Base-by-base conservation (phyloP, 306 rosid genomes). In the Astragalus glycyphyllos region DNA sequence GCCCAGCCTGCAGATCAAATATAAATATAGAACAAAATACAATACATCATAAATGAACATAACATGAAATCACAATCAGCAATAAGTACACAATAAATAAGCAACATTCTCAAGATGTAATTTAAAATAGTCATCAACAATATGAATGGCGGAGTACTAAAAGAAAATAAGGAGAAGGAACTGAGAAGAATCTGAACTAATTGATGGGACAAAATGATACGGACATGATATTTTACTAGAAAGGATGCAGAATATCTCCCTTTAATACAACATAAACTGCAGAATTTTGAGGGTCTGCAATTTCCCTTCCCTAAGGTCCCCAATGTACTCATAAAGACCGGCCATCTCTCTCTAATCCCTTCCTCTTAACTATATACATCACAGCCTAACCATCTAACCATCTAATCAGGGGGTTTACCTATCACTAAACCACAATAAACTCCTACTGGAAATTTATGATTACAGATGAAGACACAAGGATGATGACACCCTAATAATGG, bases 1-100 rank as follows among this genome's bases (percentile, higher is more conserved):
- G 90, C 34, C 83, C 86, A 20, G 89, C 90, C 94, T 88, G 79
- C 62, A 80, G 34, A 73, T 56, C 14, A 47, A 58, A 38, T n/a
- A n/a, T n/a, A n/a, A n/a, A n/a, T n/a, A n/a, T n/a, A n/a, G n/a
- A n/a, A n/a, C n/a, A n/a, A n/a, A n/a, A n/a, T n/a, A n/a, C n/a
- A n/a, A n/a, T n/a, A n/a, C n/a, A n/a, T n/a, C n/a, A n/a, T n/a
- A n/a, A n/a, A n/a, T n/a, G n/a, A n/a, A n/a, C 50, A 58, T 11
- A 69, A 14, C 26, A 32, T 7, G 73, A 69, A 49, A 38, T 35
- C 64, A 66, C 37, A 57, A 75, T 49, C 32, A 59, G 34, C 64
- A 48, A 50, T 38, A 75, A 63, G 13, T 66, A 46, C 68, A 67
- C 38, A 37, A 15, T 29, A 2, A 29, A 68, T 41, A 26, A 31